A percentile compares a stretch with the other conserved stretches of the same genome.
phyloP scores from a whole-genome alignment of 2,329 filamentous ascomycete genomes.

The Monosporascus sp. region DNA sequence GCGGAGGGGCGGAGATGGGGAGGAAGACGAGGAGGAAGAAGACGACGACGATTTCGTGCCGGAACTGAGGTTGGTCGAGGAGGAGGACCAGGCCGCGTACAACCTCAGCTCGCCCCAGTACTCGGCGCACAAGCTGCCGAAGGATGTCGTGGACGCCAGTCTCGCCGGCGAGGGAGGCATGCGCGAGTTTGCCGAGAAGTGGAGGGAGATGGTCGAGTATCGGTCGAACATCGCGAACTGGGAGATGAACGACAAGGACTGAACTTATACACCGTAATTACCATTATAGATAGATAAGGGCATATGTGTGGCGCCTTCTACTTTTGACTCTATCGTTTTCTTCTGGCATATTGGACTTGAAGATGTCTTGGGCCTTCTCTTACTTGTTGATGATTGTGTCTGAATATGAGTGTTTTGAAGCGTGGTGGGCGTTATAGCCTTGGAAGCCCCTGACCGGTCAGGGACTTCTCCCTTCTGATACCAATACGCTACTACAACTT shows the following conservation, averaged over 20 bases:
- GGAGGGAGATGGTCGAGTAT: slow-evolving; percentile 52
- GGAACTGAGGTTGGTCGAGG: slow-evolving; percentile 76
- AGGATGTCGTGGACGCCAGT: slow-evolving; percentile 77
- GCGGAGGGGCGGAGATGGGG: slow-evolving; percentile 32
- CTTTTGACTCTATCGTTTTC: too few relatives aligned
- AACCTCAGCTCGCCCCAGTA: slow-evolving; percentile 82
- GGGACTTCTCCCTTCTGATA: too few relatives aligned
- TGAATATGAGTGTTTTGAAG: too few relatives aligned
- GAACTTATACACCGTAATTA: too few relatives aligned
- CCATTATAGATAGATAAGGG: too few relatives aligned
- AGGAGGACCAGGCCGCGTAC: slow-evolving; percentile 83
- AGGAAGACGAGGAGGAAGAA: slow-evolving; percentile 38
- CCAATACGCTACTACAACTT: too few relatives aligned
- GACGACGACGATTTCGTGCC: slow-evolving; percentile 59
- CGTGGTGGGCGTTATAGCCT: too few relatives aligned
- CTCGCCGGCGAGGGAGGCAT: slow-evolving; percentile 67
- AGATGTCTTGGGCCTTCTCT: too few relatives aligned
- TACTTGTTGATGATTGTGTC: too few relatives aligned
- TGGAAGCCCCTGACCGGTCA: too few relatives aligned
- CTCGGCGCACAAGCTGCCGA: slow-evolving; percentile 91
- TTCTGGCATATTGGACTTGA: too few relatives aligned
- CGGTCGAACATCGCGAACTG: slow-evolving; percentile 22
- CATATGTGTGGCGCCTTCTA: too few relatives aligned
- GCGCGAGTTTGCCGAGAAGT: slow-evolving; percentile 72
- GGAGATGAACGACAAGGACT: slow-evolving; percentile 19